Conservation (phyloP, 1,284 basidiomycete species). For the Polyporus tsugae region DNA sequence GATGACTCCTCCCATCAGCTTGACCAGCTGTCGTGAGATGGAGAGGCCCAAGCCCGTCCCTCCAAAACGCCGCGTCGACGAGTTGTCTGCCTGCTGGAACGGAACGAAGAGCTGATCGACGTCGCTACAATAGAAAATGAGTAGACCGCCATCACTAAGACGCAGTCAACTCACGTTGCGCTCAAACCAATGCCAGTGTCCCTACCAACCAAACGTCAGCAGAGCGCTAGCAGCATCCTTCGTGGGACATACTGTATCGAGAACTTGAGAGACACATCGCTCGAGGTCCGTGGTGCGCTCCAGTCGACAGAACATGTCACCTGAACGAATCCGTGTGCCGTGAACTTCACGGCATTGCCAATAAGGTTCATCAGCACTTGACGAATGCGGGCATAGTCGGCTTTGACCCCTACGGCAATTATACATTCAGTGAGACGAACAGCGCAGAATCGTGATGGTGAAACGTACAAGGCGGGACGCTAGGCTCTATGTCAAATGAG, state of each 20-base stretch:
- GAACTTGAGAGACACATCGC: constrained; percentile 67
- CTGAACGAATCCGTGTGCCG: constrained; percentile 64
- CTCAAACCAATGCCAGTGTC: constrained; percentile 77
- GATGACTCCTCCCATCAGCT: constrained; percentile 76
- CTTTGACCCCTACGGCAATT: constrained; percentile 61
- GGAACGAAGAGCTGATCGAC: constrained; percentile 73
- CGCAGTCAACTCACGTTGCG: constrained; percentile 42
- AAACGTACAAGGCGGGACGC: constrained; percentile 66
- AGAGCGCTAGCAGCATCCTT: not conserved
- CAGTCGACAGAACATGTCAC: constrained; percentile 64
- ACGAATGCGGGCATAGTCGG: constrained; percentile 75
- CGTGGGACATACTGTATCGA: constrained; percentile 60
- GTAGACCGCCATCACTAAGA: not conserved
- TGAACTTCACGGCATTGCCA: constrained; percentile 80
- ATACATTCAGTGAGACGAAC: not conserved
- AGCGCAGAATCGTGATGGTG: not conserved
- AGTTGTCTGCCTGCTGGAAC: constrained; percentile 80
- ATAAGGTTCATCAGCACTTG: constrained; percentile 82
- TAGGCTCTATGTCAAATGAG: constrained; percentile 71
- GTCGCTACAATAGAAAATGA: constrained; percentile 46
- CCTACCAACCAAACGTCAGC: constrained; percentile 41
- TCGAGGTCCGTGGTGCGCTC: constrained; percentile 42
- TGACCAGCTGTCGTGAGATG: constrained; percentile 75
- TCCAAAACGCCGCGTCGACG: constrained; percentile 74
- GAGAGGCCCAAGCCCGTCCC: constrained; percentile 77